Conservation (phyloP, 768 basidiomycete species). For the Mycena filopes region DNA sequence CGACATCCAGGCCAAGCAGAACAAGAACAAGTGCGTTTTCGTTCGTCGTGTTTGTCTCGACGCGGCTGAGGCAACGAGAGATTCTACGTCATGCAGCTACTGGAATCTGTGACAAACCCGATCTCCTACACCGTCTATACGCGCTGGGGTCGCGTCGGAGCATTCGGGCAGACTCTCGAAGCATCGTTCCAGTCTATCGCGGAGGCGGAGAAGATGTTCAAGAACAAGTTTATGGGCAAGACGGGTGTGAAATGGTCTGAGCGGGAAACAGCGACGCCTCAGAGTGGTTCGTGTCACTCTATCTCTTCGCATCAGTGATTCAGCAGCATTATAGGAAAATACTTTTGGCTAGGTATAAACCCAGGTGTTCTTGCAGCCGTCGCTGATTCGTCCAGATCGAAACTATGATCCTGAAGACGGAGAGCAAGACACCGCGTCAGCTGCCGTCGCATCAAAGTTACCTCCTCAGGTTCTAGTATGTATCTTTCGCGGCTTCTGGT, state of each 20-base stretch:
- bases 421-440: background rate
- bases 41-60: no score
- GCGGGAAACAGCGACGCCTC: background rate
- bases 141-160: conserved; percentile 15
- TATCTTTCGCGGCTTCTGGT: background rate
- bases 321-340: background rate
- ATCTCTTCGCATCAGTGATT: background rate
- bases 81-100: conserved; percentile 15
- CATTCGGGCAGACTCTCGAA: background rate
- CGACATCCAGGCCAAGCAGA: conserved; percentile 10
- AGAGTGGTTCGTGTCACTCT: background rate
- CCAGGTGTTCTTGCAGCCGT: background rate
- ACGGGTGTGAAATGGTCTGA: conserved; percentile 3
- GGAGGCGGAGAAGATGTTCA: background rate
- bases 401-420: background rate
- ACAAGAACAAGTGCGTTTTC: conserved; percentile 18
- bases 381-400: background rate
- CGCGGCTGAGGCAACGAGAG: background rate
- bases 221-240: conserved; percentile 16
- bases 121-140: conserved; percentile 1
- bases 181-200: background rate
- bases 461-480: conserved; percentile 4
- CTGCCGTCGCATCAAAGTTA: background rate
- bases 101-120: background rate
- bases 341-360: conserved; percentile 16